Evolutionary conservation across 805 yeast genomes (phyloP).

Genomic region (Ogataea dorogensis): DNA sequence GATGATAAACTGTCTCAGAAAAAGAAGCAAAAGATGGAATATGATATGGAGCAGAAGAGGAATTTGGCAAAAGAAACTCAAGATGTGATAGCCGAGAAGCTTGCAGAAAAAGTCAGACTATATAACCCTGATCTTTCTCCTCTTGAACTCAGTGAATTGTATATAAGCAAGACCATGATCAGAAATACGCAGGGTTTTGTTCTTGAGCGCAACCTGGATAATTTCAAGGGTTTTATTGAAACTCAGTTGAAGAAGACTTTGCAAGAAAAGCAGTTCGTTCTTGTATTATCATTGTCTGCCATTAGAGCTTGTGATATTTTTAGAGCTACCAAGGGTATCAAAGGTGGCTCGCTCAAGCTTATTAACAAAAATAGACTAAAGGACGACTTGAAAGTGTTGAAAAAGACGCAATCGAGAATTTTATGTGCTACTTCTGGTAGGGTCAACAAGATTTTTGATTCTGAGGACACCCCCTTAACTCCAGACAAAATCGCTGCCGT

Average conservation of each 20-base stretch:
- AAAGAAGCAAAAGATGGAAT: conserved; percentile 65
- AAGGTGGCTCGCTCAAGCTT: conserved; percentile 57
- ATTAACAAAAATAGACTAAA: conserved; percentile 72
- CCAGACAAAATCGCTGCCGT: conserved; percentile 49
- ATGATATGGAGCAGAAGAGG: conserved; percentile 58
- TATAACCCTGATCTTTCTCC: conserved; percentile 67
- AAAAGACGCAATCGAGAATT: conserved; percentile 46
- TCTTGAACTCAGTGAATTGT: conserved; percentile 68
- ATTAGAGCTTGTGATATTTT: conserved; percentile 83
- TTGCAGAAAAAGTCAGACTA: conserved; percentile 59
- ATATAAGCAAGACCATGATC: conserved; percentile 52
- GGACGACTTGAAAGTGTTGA: conserved; percentile 53
- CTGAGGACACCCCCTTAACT: conserved; percentile 41
- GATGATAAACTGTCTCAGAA: conserved; percentile 54
- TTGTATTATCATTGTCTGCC: conserved; percentile 71
- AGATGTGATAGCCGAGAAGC: conserved; percentile 62
- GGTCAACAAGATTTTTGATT: conserved; percentile 44
- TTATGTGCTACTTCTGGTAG: conserved; percentile 68
- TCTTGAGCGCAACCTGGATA: conserved; percentile 51
- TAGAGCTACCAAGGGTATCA: conserved; percentile 52
- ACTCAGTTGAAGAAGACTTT: conserved; percentile 48
- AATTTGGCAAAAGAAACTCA: conserved; percentile 53
- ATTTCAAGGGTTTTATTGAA: conserved; percentile 54
- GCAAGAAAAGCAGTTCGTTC: conserved; percentile 43
- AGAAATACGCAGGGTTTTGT: conserved; percentile 61